phyloP scores from a whole-genome alignment of 768 basidiomycete species.

The Mycena indigotica region DNA sequence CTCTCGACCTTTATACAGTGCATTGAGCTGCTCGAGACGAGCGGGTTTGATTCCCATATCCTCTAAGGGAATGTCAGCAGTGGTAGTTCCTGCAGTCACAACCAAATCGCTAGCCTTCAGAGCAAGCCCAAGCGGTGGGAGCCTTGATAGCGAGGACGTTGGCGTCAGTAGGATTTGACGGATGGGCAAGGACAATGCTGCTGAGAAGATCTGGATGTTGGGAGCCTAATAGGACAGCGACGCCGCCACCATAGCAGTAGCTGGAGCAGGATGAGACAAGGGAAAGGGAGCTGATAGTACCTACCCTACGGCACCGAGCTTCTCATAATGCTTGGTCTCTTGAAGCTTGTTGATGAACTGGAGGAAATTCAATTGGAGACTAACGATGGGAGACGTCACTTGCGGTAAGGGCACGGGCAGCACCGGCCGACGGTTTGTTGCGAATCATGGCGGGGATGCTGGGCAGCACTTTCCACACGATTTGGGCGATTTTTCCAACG shows the following conservation, averaged over 20 bases:
- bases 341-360: constrained; percentile 43
- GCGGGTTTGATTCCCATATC: constrained; percentile 14
- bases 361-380: constrained; percentile 2
- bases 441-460: constrained; percentile 32
- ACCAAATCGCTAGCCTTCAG: constrained; percentile 5
- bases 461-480: constrained; percentile 29
- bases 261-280: neutral
- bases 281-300: constrained; percentile 9
- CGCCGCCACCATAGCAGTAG: constrained; percentile 14
- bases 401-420: constrained; percentile 36
- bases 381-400: constrained; percentile 4
- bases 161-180: constrained; percentile 3
- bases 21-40: constrained; percentile 33
- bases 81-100: neutral
- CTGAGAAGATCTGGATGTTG: constrained; percentile 8
- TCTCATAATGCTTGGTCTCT: constrained; percentile 43
- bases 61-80: constrained; percentile 2
- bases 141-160: constrained; percentile 18
- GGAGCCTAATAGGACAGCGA: constrained; percentile 7
- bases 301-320: constrained; percentile 48
- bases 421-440: constrained; percentile 36
- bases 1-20: constrained; percentile 38
- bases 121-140: constrained; percentile 14
- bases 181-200: constrained; percentile 18
- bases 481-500: constrained; percentile 30